These are phyloP conservation scores for Triangularia verruculosa DNA, from an alignment of 2,329 filamentous ascomycete species.

Conservation along the genomic window DNA sequence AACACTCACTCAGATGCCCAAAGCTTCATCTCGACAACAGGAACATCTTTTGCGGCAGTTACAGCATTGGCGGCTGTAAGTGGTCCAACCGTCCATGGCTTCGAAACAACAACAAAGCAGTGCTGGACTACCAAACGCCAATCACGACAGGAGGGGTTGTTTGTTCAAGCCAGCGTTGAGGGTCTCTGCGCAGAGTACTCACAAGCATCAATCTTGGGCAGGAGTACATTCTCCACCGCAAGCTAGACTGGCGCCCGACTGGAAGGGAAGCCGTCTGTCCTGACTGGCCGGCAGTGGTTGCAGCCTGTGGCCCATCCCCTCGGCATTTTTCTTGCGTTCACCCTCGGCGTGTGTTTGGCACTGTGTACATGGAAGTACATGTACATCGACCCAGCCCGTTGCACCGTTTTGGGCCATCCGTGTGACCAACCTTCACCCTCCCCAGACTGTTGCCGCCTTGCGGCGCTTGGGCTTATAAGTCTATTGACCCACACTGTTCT, in stretches of 20 bases:
- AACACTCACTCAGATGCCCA: neutral
- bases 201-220: slow-evolving; percentile 24
- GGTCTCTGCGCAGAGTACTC: slow-evolving; percentile 1
- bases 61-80: neutral
- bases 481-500: neutral
- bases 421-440: neutral
- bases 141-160: neutral
- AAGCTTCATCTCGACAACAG: neutral
- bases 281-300: neutral
- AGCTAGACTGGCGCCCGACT: slow-evolving; percentile 26
- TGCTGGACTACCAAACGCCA: neutral
- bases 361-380: neutral
- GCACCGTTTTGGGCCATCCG: neutral
- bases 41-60: neutral
- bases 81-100: neutral
- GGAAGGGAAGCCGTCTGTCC: neutral
- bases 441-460: slow-evolving; percentile 9
- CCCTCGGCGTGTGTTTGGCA: neutral
- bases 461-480: neutral
- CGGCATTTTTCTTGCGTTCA: neutral
- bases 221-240: slow-evolving; percentile 19
- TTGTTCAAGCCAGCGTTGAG: neutral
- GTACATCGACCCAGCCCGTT: neutral
- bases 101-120: slow-evolving; percentile 6
- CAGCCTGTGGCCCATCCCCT: neutral